Base-by-base conservation (phyloP, 1,284 basidiomycete species). In the Cutaneotrichosporon sp. region DNA sequence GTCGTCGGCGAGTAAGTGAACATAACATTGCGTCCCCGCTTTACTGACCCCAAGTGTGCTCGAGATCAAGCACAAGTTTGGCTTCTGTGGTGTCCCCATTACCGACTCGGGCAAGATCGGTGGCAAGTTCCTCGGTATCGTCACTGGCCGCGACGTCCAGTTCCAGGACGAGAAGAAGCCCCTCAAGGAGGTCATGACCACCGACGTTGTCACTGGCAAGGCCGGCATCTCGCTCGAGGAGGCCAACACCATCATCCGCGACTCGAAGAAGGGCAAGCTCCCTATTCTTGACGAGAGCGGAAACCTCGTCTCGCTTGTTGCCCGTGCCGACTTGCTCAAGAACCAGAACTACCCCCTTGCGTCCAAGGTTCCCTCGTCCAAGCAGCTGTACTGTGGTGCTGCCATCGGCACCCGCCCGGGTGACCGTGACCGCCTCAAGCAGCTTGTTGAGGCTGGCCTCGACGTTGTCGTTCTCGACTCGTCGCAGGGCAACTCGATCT, bases 301-400 rank as follows among this genome's bases (percentile, higher is more conserved):
- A 54, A 79, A 84, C 60, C 85, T 96, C 43, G 81, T 86, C 46
- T 88, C 90, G 21, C 87, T 96, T 56, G 85, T 97, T 54, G 90
- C 92, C 4, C 90, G 94, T 54, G 97, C 93, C 37, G 94, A 98
- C 76, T 80, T 98, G 56, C 84, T 98, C 71, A 98, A 99, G 78
- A 97, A 97, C 78, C 90, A 97, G 73, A 93, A 90, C 60, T 99
- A 87, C 77, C 96, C 94, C 3, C 83, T 97, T 48, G 92, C 94
- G 1, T 90, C 87, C 65, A 98, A 98, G 78, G 83, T 86, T 52
- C 89, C 90, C 1, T 81, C 86, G 60, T 90, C 81, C 72, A 99
- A 98, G 78, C 94, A 98, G 79, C 84, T 98, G 13, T 93, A 94
- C 70, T 92, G 92, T 49, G 94, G 93, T 20, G 94, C 94, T n/a